These are phyloP conservation scores for Didymella arachidicola DNA, from an alignment of 2,329 filamentous ascomycete species.

Conservation along the genomic window DNA sequence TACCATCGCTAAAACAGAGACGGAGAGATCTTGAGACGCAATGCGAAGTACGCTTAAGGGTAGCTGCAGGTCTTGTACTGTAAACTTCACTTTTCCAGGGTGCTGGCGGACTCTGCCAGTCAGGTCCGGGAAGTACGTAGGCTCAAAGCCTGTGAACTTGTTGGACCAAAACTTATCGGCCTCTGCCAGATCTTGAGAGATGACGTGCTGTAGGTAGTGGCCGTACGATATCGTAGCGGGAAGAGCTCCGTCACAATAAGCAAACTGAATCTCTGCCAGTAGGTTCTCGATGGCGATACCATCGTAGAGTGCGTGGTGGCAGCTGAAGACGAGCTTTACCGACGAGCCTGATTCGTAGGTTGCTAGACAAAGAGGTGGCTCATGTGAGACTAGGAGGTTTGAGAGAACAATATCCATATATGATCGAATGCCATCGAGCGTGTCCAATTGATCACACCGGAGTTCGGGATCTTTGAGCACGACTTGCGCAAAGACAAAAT, in stretches of 20 bases:
- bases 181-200: conserved; percentile 57
- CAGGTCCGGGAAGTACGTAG: conserved; percentile 53
- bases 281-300: conserved; percentile 77
- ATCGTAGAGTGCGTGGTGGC: conserved; percentile 89
- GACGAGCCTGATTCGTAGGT: conserved; percentile 28
- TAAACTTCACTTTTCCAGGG: background rate
- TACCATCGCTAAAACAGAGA: conserved; percentile 67
- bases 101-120: conserved; percentile 22
- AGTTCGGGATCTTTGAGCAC: conserved; percentile 57
- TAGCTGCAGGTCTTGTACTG: conserved; percentile 41
- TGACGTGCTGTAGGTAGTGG: conserved; percentile 68
- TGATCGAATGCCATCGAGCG: conserved; percentile 40
- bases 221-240: conserved; percentile 64
- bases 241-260: conserved; percentile 61
- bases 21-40: conserved; percentile 37
- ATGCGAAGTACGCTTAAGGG: conserved; percentile 32
- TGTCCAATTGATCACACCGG: conserved; percentile 50
- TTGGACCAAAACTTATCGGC: conserved; percentile 72
- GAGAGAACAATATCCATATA: conserved; percentile 58
- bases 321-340: conserved; percentile 57
- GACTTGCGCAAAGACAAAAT: conserved; percentile 75
- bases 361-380: conserved; percentile 51
- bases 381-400: conserved; percentile 53
- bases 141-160: conserved; percentile 62
- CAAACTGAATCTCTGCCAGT: conserved; percentile 72